Evolutionary conservation across 2,329 filamentous ascomycete genomes (phyloP).

Genomic region (Claviceps sp.): DNA sequence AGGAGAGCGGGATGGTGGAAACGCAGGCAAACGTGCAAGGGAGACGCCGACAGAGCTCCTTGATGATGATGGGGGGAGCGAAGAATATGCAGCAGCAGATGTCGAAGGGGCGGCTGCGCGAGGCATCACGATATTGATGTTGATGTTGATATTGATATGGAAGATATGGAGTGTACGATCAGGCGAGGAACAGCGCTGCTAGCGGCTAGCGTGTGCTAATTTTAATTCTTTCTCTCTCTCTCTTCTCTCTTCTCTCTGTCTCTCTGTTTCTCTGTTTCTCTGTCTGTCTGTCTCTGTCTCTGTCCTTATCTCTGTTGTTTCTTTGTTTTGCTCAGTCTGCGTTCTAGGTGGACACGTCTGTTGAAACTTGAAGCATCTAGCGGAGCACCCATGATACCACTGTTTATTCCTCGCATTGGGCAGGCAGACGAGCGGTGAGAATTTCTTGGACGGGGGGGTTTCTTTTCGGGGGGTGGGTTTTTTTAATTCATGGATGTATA

Average conservation of each 20-base stretch:
- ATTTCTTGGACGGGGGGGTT: too few species aligned
- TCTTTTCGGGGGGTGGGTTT: too few species aligned
- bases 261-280: neutral
- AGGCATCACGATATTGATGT: constrained; percentile 32
- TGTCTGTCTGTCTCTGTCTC: neutral
- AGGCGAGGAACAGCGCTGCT: neutral
- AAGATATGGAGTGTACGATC: neutral
- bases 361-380: too few species aligned
- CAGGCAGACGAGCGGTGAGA: too few species aligned
- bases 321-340: too few species aligned
- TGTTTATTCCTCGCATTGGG: too few species aligned
- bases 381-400: too few species aligned
- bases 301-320: too few species aligned
- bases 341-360: too few species aligned
- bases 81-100: constrained; percentile 34
- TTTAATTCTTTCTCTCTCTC: neutral
- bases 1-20: constrained; percentile 10
- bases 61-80: constrained; percentile 36
- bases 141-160: neutral
- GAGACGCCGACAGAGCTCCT: constrained; percentile 45
- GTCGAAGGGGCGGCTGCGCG: constrained; percentile 39
- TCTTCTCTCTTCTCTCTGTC: neutral
- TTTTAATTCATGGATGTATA: too few species aligned
- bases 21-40: constrained; percentile 17
- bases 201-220: neutral